Base-by-base conservation (phyloP, 179 eudicot genomes). In the Heliamphora pulchella region DNA sequence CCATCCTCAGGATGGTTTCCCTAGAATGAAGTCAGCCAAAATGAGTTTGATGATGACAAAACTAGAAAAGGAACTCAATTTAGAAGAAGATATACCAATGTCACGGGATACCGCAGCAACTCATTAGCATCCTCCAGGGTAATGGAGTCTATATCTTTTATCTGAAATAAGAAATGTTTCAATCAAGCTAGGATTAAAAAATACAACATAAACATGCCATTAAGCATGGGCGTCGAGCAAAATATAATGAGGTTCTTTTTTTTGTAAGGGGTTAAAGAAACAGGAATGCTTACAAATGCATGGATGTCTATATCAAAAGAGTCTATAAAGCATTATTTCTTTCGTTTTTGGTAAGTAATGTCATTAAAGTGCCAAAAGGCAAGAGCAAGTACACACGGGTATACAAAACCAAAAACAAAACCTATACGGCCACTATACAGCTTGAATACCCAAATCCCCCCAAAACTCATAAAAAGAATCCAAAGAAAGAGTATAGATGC, bases 1-100 rank as follows among this genome's bases (percentile, higher is more conserved):
- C 87, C 83, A 85, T 89, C 93, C 31, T 85, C 88, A 44, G 94
- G 99, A 80, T 96, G 97, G 64, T 85, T 85, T 79, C 99, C 99
- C 99, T 96, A 85, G 76, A 14, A 84, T 14, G n/a, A 61, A 80
- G 66, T 7, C 62, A 67, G 76, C 0, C 4, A 80, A 79, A 73
- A 72, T 69, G 41, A 79, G 58, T 67, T 18, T 72, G 39, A 77
- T 5, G 15, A 58, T 54, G 22, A 50, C 46, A 82, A 65, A 69
- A 13, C 51, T 66, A 3, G 55, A 68, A 31, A 53, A 54, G 58
- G 50, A 78, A 72, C 11, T 31, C 22, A 51, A 71, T 57, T 13
- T 58, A 50, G 71, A 69, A 47, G 58, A 44, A 63, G 53, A 8
- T 79, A 69, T 86, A 96, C 99, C 94, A 96, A 63, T 76, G 88